Evolutionary conservation across 805 yeast species (phyloP), one percentile per base, ranked within the genome.

Genomic region (Priceomyces castillae): DNA sequence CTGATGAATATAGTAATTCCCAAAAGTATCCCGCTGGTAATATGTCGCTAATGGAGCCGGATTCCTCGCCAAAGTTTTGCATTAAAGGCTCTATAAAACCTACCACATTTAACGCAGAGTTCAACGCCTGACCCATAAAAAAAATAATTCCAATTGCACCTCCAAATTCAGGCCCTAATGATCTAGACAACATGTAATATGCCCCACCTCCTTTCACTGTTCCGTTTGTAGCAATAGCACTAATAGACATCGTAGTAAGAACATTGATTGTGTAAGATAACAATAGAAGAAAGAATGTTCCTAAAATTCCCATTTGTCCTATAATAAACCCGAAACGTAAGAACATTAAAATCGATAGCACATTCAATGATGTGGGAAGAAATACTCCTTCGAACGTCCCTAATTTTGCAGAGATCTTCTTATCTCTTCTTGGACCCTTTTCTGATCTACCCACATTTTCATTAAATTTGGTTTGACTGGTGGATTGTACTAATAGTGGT

Each of bases 131-230:
- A 0, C 99, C 99, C 41, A 94, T 73, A 58, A 85, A 95, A 62
- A 94, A 94, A 18, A 94, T 92, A 22, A 94, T 74, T 1, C 99
- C 99, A 50, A 94, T 92, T 3, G 97, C 86, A 3, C 99, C 99
- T 20, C 99, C 99, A 65, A 94, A 94, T 61, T 94, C 99, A 3
- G 97, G 97, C 0, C 99, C 99, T 47, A 94, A 69, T 26, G 96
- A 84, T 52, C 99, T 75, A 26, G 96, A 86, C 46, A 94, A 89
- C 97, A 94, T 94, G 57, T 90, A 94, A 61, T 94, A 94, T 0
- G 98, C 97, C 38, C 99, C 99, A 12, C 99, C 99, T 11, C 98
- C 98, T 52, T 90, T 79, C 2, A 94, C 98, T 0, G 95, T 89
- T 17, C 99, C 99, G 59, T 94, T 94, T 1, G 99, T 94, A 2